These are phyloP conservation scores for Arxiozyma bovina DNA, from an alignment of 1,139 yeast genomes.

Conservation along the genomic window DNA sequence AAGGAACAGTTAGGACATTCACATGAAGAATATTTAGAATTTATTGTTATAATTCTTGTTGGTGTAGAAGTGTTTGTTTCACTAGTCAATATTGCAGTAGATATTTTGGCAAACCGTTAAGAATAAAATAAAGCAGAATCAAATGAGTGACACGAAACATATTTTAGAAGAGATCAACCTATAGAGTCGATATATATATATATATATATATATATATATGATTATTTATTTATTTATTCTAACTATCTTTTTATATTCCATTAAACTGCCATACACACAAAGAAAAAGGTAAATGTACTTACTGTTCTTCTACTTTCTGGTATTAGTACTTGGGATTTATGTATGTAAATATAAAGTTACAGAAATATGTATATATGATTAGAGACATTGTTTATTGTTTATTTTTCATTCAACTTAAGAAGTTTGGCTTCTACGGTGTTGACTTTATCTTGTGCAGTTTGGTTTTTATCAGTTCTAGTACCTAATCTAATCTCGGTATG, in stretches of 20 bases:
- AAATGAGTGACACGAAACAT: neutral
- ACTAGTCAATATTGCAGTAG: constrained; percentile 54
- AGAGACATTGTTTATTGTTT: neutral
- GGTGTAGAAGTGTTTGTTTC: constrained; percentile 90
- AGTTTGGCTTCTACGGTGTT: constrained; percentile 14
- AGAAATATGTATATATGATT: neutral
- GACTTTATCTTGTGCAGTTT: constrained; percentile 59
- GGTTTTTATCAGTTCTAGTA: constrained; percentile 59
- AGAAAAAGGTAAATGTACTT: neutral
- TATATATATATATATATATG: neutral
- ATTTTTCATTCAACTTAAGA: constrained; percentile 2
- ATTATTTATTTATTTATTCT: too few species aligned
- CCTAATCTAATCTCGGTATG: constrained; percentile 85
- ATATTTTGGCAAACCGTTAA: constrained; percentile 31
- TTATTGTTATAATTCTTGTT: constrained; percentile 84
- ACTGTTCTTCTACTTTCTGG: neutral
- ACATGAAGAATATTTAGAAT: constrained; percentile 83
- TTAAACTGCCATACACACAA: neutral
- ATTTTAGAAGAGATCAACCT: neutral
- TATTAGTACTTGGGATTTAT: neutral
- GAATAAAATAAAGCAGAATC: too few species aligned
- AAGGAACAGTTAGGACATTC: constrained; percentile 94
- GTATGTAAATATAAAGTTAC: neutral
- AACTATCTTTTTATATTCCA: neutral
- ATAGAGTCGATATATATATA: neutral